phyloP scores from a whole-genome alignment of 768 basidiomycete genomes.

The Cystobasidium onofrii region DNA sequence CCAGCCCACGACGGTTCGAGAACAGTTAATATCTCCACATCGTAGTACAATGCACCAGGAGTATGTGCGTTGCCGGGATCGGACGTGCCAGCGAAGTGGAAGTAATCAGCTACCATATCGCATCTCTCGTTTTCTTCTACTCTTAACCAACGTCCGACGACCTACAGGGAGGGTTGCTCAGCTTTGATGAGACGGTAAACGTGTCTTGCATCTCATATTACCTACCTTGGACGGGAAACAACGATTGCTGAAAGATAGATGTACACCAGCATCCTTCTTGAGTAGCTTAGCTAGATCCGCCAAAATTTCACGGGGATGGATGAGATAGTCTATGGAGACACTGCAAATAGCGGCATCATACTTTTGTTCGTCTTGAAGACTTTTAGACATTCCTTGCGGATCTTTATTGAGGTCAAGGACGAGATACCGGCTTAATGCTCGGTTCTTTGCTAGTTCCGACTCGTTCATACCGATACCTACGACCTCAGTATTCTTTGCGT shows the following conservation, averaged over 20 bases:
- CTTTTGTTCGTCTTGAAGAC: background rate
- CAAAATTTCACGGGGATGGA: conserved; percentile 15
- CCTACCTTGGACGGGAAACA: conserved; percentile 26
- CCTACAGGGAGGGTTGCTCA: too few species aligned
- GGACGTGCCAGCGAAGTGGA: conserved; percentile 24
- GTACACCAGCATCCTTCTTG: conserved; percentile 11
- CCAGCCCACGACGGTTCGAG: background rate
- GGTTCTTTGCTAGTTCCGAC: conserved; percentile 16
- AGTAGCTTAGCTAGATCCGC: conserved; percentile 4
- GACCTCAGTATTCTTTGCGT: background rate
- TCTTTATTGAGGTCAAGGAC: conserved; percentile 8
- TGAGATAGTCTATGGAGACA: conserved; percentile 20
- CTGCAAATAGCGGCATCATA: conserved; percentile 33
- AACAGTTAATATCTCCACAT: conserved; percentile 23
- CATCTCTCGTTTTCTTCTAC: conserved; percentile 4
- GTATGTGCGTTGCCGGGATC: background rate
- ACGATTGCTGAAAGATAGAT: conserved; percentile 17
- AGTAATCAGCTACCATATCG: conserved; percentile 27
- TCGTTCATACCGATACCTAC: conserved; percentile 26
- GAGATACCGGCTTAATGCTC: background rate
- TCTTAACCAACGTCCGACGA: conserved; percentile 18
- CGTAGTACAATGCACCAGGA: conserved; percentile 1
- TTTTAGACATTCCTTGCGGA: background rate
- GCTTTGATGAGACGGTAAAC: too few species aligned
- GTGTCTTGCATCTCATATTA: background rate